phyloP scores from a whole-genome alignment of 176 grass and related monocot genomes.

The Oryza brachyantha region DNA sequence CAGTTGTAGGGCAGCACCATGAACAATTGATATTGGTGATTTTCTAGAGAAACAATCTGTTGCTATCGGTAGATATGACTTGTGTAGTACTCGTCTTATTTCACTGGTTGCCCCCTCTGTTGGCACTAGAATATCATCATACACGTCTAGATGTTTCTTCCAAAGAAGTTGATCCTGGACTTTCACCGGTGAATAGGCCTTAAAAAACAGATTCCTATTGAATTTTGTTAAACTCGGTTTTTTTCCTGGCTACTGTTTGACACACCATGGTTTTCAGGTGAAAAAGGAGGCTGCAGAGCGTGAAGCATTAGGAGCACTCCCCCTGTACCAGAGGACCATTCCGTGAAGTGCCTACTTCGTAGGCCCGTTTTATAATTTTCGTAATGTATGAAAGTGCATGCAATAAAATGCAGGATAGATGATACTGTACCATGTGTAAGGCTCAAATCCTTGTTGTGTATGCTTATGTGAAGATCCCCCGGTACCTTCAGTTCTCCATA shows the following conservation, averaged over 20 bases:
- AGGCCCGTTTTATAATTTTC: not conserved
- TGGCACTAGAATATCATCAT: not conserved
- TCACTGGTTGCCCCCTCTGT: not conserved
- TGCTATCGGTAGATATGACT: not conserved
- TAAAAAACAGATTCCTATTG: not conserved
- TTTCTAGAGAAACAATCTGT: not conserved
- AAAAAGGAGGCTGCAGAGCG: constrained; percentile 74
- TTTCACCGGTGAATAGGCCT: not conserved
- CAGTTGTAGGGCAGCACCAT: not conserved
- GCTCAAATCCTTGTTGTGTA: not conserved
- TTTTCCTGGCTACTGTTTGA: not conserved
- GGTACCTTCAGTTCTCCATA: not conserved
- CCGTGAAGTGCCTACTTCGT: constrained; percentile 33
- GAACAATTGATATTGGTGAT: not conserved
- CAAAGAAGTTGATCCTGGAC: not conserved
- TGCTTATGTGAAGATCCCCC: not conserved
- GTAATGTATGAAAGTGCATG: constrained; percentile 15
- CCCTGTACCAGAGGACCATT: constrained; percentile 76
- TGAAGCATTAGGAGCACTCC: constrained; percentile 75
- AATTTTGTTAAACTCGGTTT: not conserved
- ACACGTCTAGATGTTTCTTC: not conserved
- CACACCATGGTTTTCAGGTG: constrained; percentile 38
- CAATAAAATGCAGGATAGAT: constrained; percentile 30
- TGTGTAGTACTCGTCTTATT: not conserved
- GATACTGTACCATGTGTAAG: not conserved